phyloP scores from a whole-genome alignment of 768 basidiomycete species.

The Lentinus tigrinus region DNA sequence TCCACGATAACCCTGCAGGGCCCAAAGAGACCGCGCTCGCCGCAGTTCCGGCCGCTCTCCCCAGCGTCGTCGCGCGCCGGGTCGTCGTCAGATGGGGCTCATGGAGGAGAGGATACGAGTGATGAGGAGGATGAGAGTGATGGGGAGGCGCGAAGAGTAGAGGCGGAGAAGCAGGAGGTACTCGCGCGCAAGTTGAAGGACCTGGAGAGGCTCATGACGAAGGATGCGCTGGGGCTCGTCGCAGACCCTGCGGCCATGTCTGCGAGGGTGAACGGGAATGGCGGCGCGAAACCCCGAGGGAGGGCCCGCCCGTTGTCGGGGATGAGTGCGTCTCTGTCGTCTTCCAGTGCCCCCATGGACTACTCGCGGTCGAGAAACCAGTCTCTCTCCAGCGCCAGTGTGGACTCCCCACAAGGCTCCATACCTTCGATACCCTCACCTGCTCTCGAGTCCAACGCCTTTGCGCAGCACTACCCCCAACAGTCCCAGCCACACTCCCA shows the following conservation, averaged over 20 bases:
- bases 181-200: constrained; percentile 67
- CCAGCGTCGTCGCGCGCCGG: constrained; percentile 40
- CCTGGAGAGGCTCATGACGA: constrained; percentile 71
- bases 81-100: constrained; percentile 6
- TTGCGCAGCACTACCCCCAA: constrained; percentile 9
- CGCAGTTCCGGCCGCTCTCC: constrained; percentile 42
- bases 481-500: constrained; percentile 9
- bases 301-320: constrained; percentile 19
- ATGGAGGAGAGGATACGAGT: constrained; percentile 32
- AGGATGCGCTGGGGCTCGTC: constrained; percentile 71
- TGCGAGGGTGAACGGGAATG: constrained; percentile 2
- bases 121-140: constrained; percentile 54
- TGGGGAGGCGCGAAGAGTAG: constrained; percentile 57
- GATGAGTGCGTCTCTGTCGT: constrained; percentile 16
- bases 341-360: constrained; percentile 34
- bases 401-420: constrained; percentile 73
- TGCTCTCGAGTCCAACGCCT: constrained; percentile 52
- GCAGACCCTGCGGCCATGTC: constrained; percentile 23
- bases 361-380: constrained; percentile 43
- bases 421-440: constrained; percentile 83
- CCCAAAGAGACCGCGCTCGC: constrained; percentile 36
- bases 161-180: constrained; percentile 68
- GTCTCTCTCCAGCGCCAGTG: constrained; percentile 65
- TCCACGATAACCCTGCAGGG: constrained; percentile 72
- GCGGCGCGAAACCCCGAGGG: neutral